Conservation (phyloP, 2,329 filamentous ascomycete genomes). For the Calonectria naviculata region DNA sequence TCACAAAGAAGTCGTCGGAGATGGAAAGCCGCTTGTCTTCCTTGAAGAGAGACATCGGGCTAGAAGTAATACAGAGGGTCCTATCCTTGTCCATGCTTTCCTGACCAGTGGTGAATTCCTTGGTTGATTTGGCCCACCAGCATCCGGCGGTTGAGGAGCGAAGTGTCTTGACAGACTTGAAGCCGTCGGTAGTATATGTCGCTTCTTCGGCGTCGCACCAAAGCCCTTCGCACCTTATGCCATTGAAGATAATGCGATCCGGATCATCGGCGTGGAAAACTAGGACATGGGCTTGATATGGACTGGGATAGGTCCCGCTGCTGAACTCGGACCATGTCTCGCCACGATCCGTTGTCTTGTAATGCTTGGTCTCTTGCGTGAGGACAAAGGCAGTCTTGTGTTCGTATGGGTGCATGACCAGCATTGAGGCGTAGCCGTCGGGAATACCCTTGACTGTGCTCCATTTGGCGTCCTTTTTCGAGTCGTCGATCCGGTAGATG, state of each 20-base stretch:
- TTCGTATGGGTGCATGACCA: constrained; percentile 85
- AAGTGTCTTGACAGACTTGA: constrained; percentile 75
- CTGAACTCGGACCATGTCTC: constrained; percentile 83
- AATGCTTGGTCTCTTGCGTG: constrained; percentile 77
- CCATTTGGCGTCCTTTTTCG: constrained; percentile 77
- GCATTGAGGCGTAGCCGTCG: constrained; percentile 68
- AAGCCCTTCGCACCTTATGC: constrained; percentile 73
- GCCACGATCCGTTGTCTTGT: constrained; percentile 84
- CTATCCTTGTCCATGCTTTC: constrained; percentile 74
- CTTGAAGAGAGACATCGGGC: constrained; percentile 75
- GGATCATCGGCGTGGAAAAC: constrained; percentile 86
- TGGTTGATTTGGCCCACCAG: constrained; percentile 85
- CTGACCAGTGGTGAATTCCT: constrained; percentile 77
- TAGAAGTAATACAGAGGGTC: constrained; percentile 83
- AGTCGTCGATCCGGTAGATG: constrained; percentile 83
- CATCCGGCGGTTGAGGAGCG: constrained; percentile 79
- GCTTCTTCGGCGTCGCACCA: constrained; percentile 72
- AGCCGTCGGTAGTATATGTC: constrained; percentile 87
- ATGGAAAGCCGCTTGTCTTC: constrained; percentile 83
- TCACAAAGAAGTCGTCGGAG: constrained; percentile 85
- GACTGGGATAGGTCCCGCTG: constrained; percentile 67
- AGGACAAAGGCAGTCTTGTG: constrained; percentile 83
- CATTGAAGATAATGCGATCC: constrained; percentile 87
- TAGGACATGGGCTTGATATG: constrained; percentile 64
- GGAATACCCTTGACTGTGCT: constrained; percentile 71